phyloP scores from a whole-genome alignment of 805 yeast genomes.

The Candida parachauliodes region DNA sequence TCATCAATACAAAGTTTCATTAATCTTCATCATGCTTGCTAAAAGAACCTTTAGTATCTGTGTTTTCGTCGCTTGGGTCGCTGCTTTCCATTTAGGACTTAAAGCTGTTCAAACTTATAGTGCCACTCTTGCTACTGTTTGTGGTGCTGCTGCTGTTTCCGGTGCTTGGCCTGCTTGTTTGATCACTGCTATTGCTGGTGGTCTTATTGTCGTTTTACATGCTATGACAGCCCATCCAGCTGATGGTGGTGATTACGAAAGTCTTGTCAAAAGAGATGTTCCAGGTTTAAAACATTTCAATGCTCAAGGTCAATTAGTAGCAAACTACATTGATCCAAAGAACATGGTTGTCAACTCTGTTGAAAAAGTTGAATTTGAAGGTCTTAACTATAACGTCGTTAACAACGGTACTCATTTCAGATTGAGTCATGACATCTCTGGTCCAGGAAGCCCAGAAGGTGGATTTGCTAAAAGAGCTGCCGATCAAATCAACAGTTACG shows the following conservation, averaged over 20 bases:
- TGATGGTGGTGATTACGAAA: conserved; percentile 1
- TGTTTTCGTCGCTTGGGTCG: not conserved
- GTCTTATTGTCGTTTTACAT: not conserved
- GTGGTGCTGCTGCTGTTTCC: conserved; percentile 4
- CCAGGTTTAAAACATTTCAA: conserved; percentile 1
- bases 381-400: not conserved
- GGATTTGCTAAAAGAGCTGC: not conserved
- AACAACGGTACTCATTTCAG: conserved; percentile 3
- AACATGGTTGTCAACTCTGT: not conserved
- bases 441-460: not conserved
- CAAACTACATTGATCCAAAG: conserved; percentile 1
- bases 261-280: conserved; percentile 1
- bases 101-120: not conserved
- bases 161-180: conserved; percentile 3
- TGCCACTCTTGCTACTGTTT: not conserved
- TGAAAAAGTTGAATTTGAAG: not conserved
- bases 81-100: conserved; percentile 1
- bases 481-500: not conserved
- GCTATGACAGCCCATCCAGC: conserved; percentile 2
- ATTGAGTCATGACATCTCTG: not conserved
- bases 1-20: no score
- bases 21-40: conserved; percentile 4
- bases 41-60: not conserved
- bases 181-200: conserved; percentile 1
- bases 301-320: conserved; percentile 1